Conservation (phyloP, 192 early-diverging fungal species). For the Diversispora epigaea region DNA sequence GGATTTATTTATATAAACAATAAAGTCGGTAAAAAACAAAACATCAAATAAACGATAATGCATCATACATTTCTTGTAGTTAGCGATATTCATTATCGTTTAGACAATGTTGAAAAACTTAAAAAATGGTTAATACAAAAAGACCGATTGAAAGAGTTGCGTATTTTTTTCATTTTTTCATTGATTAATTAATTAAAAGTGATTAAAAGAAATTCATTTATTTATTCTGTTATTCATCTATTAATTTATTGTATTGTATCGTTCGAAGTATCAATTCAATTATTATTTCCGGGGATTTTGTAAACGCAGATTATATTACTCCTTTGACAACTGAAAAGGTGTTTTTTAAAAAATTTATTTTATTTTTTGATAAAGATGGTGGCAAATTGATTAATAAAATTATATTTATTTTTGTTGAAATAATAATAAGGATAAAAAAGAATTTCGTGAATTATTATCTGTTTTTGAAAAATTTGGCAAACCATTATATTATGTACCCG, state of each 20-base stretch:
- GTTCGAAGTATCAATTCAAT: constrained; percentile 14
- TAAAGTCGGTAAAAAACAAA: neutral
- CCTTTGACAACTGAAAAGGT: constrained; percentile 13
- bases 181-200: neutral
- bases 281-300: constrained; percentile 24
- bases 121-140: constrained; percentile 11
- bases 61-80: constrained; percentile 22
- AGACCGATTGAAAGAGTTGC: constrained; percentile 14
- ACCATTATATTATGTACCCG: constrained; percentile 26
- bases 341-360: neutral
- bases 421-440: neutral
- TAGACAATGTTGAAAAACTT: constrained; percentile 24
- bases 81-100: constrained; percentile 20
- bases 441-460: constrained; percentile 17
- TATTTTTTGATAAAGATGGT: neutral
- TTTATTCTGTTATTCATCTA: neutral
- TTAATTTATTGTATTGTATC: neutral
- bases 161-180: constrained; percentile 1
- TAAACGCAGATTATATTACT: constrained; percentile 10
- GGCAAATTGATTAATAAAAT: neutral
- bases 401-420: neutral
- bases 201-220: too few relatives aligned
- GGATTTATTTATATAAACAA: neutral
- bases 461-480: neutral
- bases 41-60: neutral